Evolutionary conservation across 192 early-diverging fungal genomes (phyloP).

Genomic region (Rhizophagus sp.): DNA sequence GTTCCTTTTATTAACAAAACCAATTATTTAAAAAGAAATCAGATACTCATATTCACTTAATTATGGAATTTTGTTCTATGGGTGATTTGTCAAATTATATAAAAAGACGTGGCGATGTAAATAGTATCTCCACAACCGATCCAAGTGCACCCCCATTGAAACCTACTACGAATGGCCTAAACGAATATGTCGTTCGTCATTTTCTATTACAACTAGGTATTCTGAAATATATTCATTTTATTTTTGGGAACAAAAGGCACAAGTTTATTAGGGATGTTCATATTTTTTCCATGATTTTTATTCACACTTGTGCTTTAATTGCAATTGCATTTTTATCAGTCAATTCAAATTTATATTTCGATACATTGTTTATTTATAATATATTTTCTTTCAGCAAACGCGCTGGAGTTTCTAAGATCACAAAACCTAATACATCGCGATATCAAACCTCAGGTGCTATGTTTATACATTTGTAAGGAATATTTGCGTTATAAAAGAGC

Average conservation of each 20-base stretch:
- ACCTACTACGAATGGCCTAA: constrained; percentile 75
- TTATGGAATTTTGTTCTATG: constrained; percentile 98
- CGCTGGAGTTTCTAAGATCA: constrained; percentile 85
- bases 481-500: neutral
- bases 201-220: constrained; percentile 85
- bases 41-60: constrained; percentile 88
- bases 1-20: neutral
- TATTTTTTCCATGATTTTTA: neutral
- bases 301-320: neutral
- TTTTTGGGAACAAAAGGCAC: neutral
- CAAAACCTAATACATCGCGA: constrained; percentile 93
- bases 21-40: constrained; percentile 65
- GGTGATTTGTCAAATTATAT: constrained; percentile 94
- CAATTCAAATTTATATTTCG: neutral
- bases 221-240: constrained; percentile 17
- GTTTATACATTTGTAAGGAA: neutral
- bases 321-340: neutral
- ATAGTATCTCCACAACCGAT: neutral
- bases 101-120: constrained; percentile 58
- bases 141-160: constrained; percentile 38
- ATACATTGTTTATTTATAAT: neutral
- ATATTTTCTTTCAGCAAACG: constrained; percentile 57
- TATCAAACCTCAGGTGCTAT: constrained; percentile 89
- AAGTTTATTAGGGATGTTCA: neutral
- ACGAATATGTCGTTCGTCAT: constrained; percentile 77